Evolutionary conservation across 192 early-diverging fungal species (phyloP).

Genomic region (Backusella psychrophila): DNA sequence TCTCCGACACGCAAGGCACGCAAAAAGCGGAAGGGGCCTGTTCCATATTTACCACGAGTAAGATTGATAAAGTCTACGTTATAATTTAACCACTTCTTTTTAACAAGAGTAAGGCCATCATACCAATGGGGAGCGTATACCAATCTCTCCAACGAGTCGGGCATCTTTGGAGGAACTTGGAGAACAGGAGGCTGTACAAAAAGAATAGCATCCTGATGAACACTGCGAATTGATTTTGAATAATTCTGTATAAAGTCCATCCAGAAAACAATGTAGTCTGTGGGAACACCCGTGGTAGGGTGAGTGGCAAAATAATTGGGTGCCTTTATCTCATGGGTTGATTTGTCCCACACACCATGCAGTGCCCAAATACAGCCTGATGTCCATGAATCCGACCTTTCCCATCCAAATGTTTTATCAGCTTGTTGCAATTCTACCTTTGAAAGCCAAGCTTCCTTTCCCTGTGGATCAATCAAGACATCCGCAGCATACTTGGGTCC

Average conservation of each 20-base stretch:
- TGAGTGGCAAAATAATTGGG: constrained; percentile 49
- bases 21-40: constrained; percentile 36
- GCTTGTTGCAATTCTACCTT: constrained; percentile 34
- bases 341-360: constrained; percentile 52
- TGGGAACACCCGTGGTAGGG: constrained; percentile 32
- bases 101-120: constrained; percentile 56
- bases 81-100: constrained; percentile 57
- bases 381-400: constrained; percentile 34
- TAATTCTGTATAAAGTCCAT: constrained; percentile 41
- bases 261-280: constrained; percentile 39
- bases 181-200: constrained; percentile 59
- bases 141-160: constrained; percentile 36
- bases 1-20: constrained; percentile 51
- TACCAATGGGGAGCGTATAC: constrained; percentile 62
- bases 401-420: constrained; percentile 41
- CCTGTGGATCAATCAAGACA: constrained; percentile 43
- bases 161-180: constrained; percentile 46
- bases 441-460: constrained; percentile 40
- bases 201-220: constrained; percentile 49
- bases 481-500: constrained; percentile 42
- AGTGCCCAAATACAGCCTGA: constrained; percentile 53
- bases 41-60: constrained; percentile 52
- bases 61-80: constrained; percentile 57
- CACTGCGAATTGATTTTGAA: constrained; percentile 35
- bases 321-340: constrained; percentile 13